phyloP scores from a whole-genome alignment of 176 grass and related monocot species.

The Ampelocalamus luodianensis region DNA sequence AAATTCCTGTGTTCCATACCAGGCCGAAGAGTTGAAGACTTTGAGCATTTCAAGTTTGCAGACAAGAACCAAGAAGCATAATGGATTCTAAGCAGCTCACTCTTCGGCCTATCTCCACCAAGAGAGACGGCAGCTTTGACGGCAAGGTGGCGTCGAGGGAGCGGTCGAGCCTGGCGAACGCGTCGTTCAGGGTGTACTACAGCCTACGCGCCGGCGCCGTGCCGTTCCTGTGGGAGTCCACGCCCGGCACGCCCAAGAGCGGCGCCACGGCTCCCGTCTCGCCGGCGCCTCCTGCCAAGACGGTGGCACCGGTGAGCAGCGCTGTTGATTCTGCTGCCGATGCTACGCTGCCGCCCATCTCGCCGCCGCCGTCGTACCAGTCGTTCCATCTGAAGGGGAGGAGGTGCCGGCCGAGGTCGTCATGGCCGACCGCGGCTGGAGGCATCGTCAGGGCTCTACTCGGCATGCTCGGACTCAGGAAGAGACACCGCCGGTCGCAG shows the following conservation, averaged over 20 bases:
- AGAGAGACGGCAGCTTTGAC: slow-evolving; percentile 8
- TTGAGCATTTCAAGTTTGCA: neutral
- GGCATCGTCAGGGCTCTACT: slow-evolving; percentile 38
- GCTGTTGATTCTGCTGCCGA: neutral
- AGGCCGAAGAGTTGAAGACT: neutral
- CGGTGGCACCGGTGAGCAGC: neutral
- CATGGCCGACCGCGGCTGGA: neutral
- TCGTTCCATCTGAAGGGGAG: slow-evolving; percentile 20
- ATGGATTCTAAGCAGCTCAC: slow-evolving; percentile 41
- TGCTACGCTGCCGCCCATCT: slow-evolving; percentile 22
- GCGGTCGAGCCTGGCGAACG: slow-evolving; percentile 37
- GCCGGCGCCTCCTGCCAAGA: neutral
- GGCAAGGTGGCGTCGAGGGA: slow-evolving; percentile 24
- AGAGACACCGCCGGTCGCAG: slow-evolving; percentile 2
- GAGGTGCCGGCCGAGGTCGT: slow-evolving; percentile 15
- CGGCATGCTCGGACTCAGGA: slow-evolving; percentile 35
- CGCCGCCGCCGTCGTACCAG: slow-evolving; percentile 42
- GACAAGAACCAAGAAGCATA: neutral
- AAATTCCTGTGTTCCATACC: neutral
- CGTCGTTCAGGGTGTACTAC: slow-evolving; percentile 59
- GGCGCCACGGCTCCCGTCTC: slow-evolving; percentile 3
- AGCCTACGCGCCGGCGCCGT: slow-evolving; percentile 46
- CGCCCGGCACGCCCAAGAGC: slow-evolving; percentile 53
- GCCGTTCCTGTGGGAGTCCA: slow-evolving; percentile 56
- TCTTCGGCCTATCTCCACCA: neutral